phyloP scores from a whole-genome alignment of 768 basidiomycete genomes.

The Xanthoconium purpureum region DNA sequence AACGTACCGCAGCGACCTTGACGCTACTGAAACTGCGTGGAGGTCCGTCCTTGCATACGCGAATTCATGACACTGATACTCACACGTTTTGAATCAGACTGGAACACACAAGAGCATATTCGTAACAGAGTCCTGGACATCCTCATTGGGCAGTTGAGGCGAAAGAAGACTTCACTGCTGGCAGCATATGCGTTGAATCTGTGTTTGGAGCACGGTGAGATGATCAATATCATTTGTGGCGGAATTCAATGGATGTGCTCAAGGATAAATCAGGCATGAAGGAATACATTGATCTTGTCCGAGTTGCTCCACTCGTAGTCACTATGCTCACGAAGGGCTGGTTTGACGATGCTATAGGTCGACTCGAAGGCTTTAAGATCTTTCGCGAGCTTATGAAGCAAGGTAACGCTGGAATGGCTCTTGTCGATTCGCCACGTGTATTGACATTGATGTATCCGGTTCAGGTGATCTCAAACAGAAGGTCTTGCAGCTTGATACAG shows the following conservation, averaged over 20 bases:
- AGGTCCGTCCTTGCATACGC: too few relatives aligned
- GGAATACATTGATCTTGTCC: too few relatives aligned
- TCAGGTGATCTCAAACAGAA: not conserved
- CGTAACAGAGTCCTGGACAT: not conserved
- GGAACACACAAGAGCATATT: not conserved
- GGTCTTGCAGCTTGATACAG: not conserved
- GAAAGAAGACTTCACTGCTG: not conserved
- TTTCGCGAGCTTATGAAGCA: not conserved
- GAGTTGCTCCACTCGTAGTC: not conserved
- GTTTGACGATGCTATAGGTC: conserved; percentile 12
- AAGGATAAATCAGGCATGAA: too few relatives aligned
- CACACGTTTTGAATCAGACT: not conserved
- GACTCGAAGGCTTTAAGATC: conserved; percentile 5
- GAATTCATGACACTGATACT: too few relatives aligned
- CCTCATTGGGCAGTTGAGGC: not conserved
- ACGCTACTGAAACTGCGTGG: too few relatives aligned
- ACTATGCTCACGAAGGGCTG: conserved; percentile 11
- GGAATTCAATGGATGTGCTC: too few relatives aligned
- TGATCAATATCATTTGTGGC: too few relatives aligned
- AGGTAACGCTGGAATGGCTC: not conserved
- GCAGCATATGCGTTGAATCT: not conserved
- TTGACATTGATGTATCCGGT: not conserved
- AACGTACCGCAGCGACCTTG: not conserved
- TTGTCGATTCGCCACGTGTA: not conserved
- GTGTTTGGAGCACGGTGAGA: not conserved